Conservation (phyloP, 169 alveolate species). For the Cryptosporidium parvum region DNA sequence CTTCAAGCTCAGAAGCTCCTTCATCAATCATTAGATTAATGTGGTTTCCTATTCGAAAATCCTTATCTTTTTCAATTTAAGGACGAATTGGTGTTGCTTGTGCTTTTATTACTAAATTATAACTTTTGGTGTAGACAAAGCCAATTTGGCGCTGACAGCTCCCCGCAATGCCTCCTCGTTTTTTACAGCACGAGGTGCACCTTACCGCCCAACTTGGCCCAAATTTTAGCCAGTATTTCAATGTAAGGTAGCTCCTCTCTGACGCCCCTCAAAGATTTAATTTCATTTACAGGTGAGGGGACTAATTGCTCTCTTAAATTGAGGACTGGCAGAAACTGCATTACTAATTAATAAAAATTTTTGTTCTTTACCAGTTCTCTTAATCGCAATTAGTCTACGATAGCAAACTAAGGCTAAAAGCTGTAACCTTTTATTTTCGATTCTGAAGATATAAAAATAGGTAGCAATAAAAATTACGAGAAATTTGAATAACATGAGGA, state of each 20-base stretch:
- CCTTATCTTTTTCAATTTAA: conserved; percentile 39
- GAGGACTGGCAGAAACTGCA: neutral
- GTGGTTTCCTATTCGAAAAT: conserved; percentile 43
- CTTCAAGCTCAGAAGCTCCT: conserved; percentile 71
- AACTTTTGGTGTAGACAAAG: conserved; percentile 72
- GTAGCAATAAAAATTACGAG: neutral
- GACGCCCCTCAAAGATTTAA: neutral
- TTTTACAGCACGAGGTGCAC: conserved; percentile 67
- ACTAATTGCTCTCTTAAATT: neutral
- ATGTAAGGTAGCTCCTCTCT: neutral
- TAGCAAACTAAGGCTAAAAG: neutral
- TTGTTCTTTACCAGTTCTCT: neutral
- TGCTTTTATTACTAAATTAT: conserved; percentile 55
- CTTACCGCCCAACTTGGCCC: conserved; percentile 37
- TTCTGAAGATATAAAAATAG: neutral
- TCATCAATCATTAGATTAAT: conserved; percentile 69
- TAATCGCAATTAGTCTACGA: neutral
- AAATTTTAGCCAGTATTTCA: conserved; percentile 12
- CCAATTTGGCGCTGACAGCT: conserved; percentile 52
- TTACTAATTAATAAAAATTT: neutral
- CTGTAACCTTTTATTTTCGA: neutral
- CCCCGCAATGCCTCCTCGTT: conserved; percentile 77
- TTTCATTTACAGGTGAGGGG: neutral
- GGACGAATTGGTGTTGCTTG: conserved; percentile 55
- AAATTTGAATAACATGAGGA: neutral